Evolutionary conservation across 2,329 filamentous ascomycete genomes (phyloP).

Genomic region (Daldinia eschscholtzii): DNA sequence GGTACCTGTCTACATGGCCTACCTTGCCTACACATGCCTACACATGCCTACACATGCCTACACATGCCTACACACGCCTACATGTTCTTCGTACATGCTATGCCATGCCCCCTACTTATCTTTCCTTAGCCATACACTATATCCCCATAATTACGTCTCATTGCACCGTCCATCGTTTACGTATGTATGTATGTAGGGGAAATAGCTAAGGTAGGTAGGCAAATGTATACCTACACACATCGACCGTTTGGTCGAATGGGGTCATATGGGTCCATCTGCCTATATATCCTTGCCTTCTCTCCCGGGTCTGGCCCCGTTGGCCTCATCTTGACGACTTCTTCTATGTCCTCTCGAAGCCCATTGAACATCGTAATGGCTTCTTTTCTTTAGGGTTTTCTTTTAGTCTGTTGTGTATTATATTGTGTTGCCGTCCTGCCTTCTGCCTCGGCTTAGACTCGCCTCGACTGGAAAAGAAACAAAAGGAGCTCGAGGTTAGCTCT

Average conservation of each 20-base stretch:
- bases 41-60: constrained; percentile 16
- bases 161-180: constrained; percentile 47
- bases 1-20: constrained; percentile 10
- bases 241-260: constrained; percentile 47
- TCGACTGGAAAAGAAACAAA: constrained; percentile 26
- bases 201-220: constrained; percentile 30
- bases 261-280: constrained; percentile 51
- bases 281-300: constrained; percentile 64
- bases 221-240: constrained; percentile 30
- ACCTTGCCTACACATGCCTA: constrained; percentile 14
- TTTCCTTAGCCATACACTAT: constrained; percentile 46
- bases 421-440: constrained; percentile 33
- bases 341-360: constrained; percentile 51
- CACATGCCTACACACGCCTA: constrained; percentile 2
- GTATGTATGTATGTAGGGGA: constrained; percentile 43
- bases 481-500: constrained; percentile 27
- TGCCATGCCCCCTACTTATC: constrained; percentile 18
- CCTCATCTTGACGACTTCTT: constrained; percentile 46
- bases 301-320: constrained; percentile 52
- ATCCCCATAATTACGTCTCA: constrained; percentile 50
- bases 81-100: constrained; percentile 8
- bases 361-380: constrained; percentile 57
- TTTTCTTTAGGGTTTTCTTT: constrained; percentile 54
- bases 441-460: constrained; percentile 28
- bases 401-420: constrained; percentile 52